Conservation (phyloP, 257 asterid species). For the Pogostemon cablin region DNA sequence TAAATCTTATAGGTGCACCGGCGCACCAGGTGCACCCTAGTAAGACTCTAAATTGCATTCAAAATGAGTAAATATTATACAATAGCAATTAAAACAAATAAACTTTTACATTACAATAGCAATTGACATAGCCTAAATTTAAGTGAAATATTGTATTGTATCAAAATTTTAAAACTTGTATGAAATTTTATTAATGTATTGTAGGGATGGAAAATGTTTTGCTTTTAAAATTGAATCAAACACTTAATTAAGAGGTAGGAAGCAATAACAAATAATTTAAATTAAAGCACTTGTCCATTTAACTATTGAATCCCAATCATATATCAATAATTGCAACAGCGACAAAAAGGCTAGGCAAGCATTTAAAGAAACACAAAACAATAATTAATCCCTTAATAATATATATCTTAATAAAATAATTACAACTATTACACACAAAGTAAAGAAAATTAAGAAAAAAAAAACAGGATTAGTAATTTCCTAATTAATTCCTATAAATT, state of each 20-base stretch:
- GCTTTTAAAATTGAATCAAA: neutral
- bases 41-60: too few species aligned
- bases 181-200: too few species aligned
- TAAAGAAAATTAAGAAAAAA: neutral
- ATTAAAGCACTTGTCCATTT: neutral
- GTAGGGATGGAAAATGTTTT: too few species aligned
- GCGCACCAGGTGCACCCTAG: too few species aligned
- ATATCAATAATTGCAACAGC: constrained; percentile 32
- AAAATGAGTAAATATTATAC: too few species aligned
- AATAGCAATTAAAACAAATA: too few species aligned
- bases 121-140: too few species aligned
- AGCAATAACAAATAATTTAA: constrained; percentile 1
- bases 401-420: constrained; percentile 37
- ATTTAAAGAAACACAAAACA: constrained; percentile 23
- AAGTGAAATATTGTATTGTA: too few species aligned
- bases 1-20: too few species aligned
- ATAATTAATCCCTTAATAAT: constrained; percentile 37
- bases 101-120: too few species aligned
- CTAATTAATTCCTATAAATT: constrained; percentile 37
- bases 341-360: constrained; percentile 18
- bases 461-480: constrained; percentile 42
- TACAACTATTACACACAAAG: constrained; percentile 37
- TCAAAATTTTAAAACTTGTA: too few species aligned
- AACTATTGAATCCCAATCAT: constrained; percentile 28
- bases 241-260: neutral